These are phyloP conservation scores for Yueomyces sp. DNA, from an alignment of 805 yeast genomes.

Conservation along the genomic window DNA sequence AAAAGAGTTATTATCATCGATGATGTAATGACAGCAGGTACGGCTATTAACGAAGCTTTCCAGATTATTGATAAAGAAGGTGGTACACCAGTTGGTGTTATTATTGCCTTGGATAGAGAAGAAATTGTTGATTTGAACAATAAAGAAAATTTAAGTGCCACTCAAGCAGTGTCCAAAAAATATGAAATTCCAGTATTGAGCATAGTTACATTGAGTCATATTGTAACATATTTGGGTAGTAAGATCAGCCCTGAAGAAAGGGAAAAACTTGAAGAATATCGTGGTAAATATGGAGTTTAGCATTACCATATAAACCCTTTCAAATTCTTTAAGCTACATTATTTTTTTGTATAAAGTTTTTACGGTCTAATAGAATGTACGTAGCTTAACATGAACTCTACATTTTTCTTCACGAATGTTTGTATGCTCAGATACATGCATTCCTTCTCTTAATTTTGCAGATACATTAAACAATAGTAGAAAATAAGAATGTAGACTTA, in stretches of 20 bases:
- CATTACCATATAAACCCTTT: not conserved
- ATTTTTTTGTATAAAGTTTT: not conserved
- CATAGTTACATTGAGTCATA: conserved; percentile 65
- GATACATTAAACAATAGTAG: no score
- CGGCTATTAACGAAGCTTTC: conserved; percentile 92
- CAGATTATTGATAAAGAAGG: conserved; percentile 54
- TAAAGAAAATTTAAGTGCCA: conserved; percentile 45
- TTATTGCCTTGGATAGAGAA: conserved; percentile 91
- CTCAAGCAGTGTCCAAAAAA: conserved; percentile 59
- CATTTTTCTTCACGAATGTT: no score
- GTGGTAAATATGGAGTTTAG: conserved; percentile 26
- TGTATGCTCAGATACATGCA: no score
- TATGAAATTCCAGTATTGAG: conserved; percentile 73
- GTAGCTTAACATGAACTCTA: no score
- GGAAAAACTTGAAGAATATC: conserved; percentile 44
- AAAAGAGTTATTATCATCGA: conserved; percentile 78
- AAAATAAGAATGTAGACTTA: no score
- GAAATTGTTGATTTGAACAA: conserved; percentile 61
- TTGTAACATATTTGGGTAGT: conserved; percentile 46
- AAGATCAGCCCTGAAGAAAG: conserved; percentile 47
- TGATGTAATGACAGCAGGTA: conserved; percentile 97
- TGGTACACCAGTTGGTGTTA: conserved; percentile 70
- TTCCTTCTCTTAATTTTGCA: no score
- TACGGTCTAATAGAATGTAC: not conserved
- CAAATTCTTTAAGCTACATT: not conserved